Conservation (phyloP, 805 yeast species). For the Metschnikowia dekortorum region DNA sequence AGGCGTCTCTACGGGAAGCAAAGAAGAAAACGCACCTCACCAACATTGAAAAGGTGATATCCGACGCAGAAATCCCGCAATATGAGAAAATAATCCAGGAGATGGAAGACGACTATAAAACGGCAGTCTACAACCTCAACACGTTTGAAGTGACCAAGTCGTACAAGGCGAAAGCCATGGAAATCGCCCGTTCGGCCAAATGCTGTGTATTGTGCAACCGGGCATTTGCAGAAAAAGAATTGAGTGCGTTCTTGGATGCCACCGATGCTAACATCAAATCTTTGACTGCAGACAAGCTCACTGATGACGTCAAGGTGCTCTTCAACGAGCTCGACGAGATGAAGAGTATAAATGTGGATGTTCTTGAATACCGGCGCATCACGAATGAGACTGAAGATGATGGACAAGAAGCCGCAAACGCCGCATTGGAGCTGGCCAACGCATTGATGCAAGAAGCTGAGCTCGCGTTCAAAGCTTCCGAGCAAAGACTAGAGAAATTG, state of each 20-base stretch:
- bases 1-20: conserved; percentile 1
- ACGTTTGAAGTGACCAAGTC: conserved; percentile 64
- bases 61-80: conserved; percentile 40
- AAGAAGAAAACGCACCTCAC: conserved; percentile 5
- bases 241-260: conserved; percentile 24
- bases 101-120: conserved; percentile 58
- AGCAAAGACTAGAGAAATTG: not conserved
- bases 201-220: conserved; percentile 73
- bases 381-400: not conserved
- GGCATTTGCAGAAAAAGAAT: conserved; percentile 46
- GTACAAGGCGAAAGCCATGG: conserved; percentile 67
- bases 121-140: conserved; percentile 61
- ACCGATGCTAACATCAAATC: conserved; percentile 27
- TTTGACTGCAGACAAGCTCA: conserved; percentile 25
- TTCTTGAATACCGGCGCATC: conserved; percentile 25
- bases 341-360: conserved; percentile 27
- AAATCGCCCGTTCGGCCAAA: conserved; percentile 51
- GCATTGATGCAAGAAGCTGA: not conserved
- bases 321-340: conserved; percentile 29
- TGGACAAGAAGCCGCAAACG: not conserved
- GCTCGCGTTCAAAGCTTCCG: not conserved
- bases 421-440: not conserved
- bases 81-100: conserved; percentile 50
- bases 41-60: conserved; percentile 23
- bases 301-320: conserved; percentile 26